Percentiles rank a stretch among this genome's conserved stretches.
Conservation (phyloP, 2,329 filamentous ascomycete species). For the Bisporella sp. region DNA sequence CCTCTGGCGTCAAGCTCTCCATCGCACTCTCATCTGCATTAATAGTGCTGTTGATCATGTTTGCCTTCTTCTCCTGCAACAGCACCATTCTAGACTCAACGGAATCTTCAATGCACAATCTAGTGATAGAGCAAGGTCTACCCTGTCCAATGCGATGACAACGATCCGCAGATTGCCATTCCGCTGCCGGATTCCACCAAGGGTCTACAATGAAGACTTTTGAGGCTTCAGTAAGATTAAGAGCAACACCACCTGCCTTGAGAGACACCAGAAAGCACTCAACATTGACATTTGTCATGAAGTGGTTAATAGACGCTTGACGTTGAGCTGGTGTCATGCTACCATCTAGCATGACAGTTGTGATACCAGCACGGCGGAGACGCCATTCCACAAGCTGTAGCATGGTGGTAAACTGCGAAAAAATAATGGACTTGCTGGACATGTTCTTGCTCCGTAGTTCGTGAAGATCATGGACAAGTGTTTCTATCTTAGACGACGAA, state of each 20-base stretch:
- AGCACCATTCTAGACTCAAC: slow-evolving; percentile 94
- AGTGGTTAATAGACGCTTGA: slow-evolving; percentile 89
- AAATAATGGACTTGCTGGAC: slow-evolving; percentile 94
- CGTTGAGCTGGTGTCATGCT: slow-evolving; percentile 94
- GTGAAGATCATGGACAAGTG: slow-evolving; percentile 90
- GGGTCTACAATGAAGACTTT: slow-evolving; percentile 95
- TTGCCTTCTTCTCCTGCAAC: slow-evolving; percentile 97
- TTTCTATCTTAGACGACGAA: slow-evolving; percentile 95
- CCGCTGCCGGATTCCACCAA: slow-evolving; percentile 99
- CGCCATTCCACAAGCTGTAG: slow-evolving; percentile 96
- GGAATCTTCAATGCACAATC: slow-evolving; percentile 92
- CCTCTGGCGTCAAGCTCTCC: slow-evolving; percentile 82
- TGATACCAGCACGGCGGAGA: slow-evolving; percentile 91
- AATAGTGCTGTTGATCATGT: slow-evolving; percentile 95
- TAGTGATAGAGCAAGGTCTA: slow-evolving; percentile 87
- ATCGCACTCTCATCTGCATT: slow-evolving; percentile 88
- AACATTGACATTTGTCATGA: slow-evolving; percentile 91
- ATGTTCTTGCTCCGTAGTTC: slow-evolving; percentile 86
- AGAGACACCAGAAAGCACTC: slow-evolving; percentile 95
- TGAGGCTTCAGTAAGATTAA: slow-evolving; percentile 92
- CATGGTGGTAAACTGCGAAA: slow-evolving; percentile 97
- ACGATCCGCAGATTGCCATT: slow-evolving; percentile 95
- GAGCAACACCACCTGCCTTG: slow-evolving; percentile 90
- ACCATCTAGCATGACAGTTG: slow-evolving; percentile 95
- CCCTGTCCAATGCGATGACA: slow-evolving; percentile 94